Evolutionary conservation across 495 filamentous ascomycete species (phyloP).

Genomic region (Penicillium crystallinum): DNA sequence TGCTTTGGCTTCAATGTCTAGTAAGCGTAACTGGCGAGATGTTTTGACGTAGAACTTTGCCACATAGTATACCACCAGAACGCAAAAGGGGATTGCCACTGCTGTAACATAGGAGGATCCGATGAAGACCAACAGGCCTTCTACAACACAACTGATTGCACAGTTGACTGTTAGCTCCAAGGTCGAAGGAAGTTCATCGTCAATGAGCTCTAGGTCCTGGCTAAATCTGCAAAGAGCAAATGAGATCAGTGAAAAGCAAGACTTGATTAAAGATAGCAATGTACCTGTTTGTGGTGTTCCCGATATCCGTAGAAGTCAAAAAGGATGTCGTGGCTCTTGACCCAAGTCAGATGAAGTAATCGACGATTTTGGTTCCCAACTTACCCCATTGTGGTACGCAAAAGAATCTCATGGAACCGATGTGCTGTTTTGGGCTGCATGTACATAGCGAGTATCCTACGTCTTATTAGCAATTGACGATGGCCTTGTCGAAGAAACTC

Average conservation of each 20-base stretch:
- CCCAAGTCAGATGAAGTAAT: not conserved
- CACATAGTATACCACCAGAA: constrained; percentile 18
- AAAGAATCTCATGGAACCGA: constrained; percentile 17
- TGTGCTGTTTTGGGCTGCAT: constrained; percentile 17
- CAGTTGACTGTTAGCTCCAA: constrained; percentile 14
- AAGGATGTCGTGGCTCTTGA: constrained; percentile 21
- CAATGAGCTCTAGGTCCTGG: constrained; percentile 44
- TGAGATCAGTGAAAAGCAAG: not conserved
- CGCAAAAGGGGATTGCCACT: constrained; percentile 14
- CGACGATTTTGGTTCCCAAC: not conserved
- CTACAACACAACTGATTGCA: constrained; percentile 9
- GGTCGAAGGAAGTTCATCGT: constrained; percentile 36
- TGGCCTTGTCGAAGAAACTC: not conserved
- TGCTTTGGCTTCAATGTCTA: constrained; percentile 52
- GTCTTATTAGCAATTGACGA: not conserved
- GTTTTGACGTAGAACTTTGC: constrained; percentile 29
- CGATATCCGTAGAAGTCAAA: constrained; percentile 19
- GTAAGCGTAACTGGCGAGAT: constrained; percentile 48
- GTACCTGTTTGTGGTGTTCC: constrained; percentile 19
- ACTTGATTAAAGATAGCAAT: not conserved
- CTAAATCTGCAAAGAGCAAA: constrained; percentile 13
- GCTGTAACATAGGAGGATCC: constrained; percentile 18
- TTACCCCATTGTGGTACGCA: constrained; percentile 19
- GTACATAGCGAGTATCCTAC: constrained; percentile 17
- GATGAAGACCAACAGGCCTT: constrained; percentile 16